phyloP scores from a whole-genome alignment of 305 asterid species.

The Galium porrigens region DNA sequence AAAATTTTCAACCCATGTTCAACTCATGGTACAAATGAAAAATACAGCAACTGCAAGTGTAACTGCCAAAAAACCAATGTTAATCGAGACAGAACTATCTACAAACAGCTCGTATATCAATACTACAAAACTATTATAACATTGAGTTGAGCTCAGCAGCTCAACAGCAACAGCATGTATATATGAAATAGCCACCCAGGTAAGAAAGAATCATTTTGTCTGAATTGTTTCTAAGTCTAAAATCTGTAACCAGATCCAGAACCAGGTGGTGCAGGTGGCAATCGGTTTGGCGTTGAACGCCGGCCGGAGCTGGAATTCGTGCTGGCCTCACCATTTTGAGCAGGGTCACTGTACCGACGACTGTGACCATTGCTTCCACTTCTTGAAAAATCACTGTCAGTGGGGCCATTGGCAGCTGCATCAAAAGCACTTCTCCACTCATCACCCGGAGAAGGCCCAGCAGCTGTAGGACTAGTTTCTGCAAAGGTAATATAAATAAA shows the following conservation, averaged over 20 bases:
- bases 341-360: conserved; percentile 62
- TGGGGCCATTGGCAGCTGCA: conserved; percentile 62
- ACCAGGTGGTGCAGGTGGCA: conserved; percentile 88
- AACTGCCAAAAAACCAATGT: conserved; percentile 15
- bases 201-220: conserved; percentile 35
- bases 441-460: conserved; percentile 62
- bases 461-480: conserved; percentile 73
- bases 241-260: conserved; percentile 63
- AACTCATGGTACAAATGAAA: conserved; percentile 21
- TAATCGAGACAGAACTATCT: conserved; percentile 33
- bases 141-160: conserved; percentile 31
- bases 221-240: conserved; percentile 31
- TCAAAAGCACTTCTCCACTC: conserved; percentile 98
- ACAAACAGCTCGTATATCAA: conserved; percentile 32
- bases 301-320: conserved; percentile 48
- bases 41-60: conserved; percentile 29
- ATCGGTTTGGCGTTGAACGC: conserved; percentile 79
- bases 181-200: conserved; percentile 27
- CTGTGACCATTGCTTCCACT: conserved; percentile 53
- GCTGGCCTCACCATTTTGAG: conserved; percentile 59
- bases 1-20: background rate
- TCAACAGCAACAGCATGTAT: conserved; percentile 19
- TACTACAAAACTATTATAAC: conserved; percentile 34
- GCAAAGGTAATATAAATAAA: conserved; percentile 17
- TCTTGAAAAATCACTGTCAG: conserved; percentile 34